A percentile compares a stretch with the other conserved stretches of the same genome.
These are phyloP conservation scores for Capronia coronata DNA, from an alignment of 2,329 filamentous ascomycete species.

Conservation along the genomic window DNA sequence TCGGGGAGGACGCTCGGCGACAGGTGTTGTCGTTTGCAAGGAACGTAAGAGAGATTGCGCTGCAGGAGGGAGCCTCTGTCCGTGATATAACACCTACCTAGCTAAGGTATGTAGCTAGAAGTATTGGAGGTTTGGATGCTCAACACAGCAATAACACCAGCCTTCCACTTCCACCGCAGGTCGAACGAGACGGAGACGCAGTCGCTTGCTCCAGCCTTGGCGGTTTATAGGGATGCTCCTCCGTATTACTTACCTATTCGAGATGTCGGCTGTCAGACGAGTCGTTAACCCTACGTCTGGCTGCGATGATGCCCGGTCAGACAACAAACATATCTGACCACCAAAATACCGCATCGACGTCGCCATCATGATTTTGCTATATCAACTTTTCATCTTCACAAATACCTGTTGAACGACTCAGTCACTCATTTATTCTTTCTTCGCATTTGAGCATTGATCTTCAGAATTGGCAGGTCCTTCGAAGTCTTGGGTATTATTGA, in stretches of 20 bases:
- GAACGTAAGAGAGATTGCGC: background rate
- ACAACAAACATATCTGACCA: too few species aligned
- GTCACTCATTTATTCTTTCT: background rate
- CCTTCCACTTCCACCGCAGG: background rate
- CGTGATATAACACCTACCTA: too few species aligned
- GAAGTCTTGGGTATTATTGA: background rate
- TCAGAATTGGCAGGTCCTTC: background rate
- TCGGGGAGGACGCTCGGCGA: background rate
- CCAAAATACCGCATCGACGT: too few species aligned
- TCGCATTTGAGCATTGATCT: background rate
- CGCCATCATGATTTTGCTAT: too few species aligned
- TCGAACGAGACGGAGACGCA: background rate
- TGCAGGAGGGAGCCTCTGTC: too few species aligned
- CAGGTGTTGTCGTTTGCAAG: background rate
- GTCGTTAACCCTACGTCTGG: background rate
- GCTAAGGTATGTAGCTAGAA: background rate
- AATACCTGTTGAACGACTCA: background rate
- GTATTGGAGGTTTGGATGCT: background rate
- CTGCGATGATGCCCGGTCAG: background rate
- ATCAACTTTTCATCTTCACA: too few species aligned
- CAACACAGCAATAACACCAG: background rate
- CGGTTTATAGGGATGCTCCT: background rate
- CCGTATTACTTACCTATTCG: too few species aligned
- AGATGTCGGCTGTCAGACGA: too few species aligned
- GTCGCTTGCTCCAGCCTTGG: constrained; percentile 2